Base-by-base conservation (phyloP, 2,329 filamentous ascomycete species). In the Stachybotrys chartarum region DNA sequence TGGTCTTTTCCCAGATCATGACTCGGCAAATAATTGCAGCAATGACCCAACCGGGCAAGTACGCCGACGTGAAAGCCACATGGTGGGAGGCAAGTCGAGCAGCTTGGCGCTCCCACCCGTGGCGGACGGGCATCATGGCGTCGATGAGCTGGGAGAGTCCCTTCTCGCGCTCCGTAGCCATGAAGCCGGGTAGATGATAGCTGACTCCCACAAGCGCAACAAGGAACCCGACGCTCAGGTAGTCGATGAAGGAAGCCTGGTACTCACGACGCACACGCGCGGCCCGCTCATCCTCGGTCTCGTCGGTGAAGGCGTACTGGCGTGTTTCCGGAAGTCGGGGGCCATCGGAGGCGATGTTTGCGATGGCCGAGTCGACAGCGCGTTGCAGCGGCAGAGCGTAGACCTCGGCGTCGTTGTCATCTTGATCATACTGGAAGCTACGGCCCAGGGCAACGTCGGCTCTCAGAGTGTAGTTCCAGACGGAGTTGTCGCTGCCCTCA, bases 111-210 rank as follows among this genome's bases (percentile, higher is more conserved):
- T 68, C 66, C 65, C 24, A 90, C 72, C 51, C 87, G 76, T 52
- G 39, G 77, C 79, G 54, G 77, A 77, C 73, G 84, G 83, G 55
- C 83, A 81, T 87, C 86, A 91, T 91, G 52, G 86, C 84, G 70
- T 91, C 87, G 42, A 91, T 84, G 14, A 91, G 75, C 62, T 88
- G 84, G 5, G 85, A 86, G 72, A 90, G 84, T 3, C 87, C 87
- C 7, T 81, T 71, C 68, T 90, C 87, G 51, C 87, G 75, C 68
- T 91, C 88, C 2, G 80, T 79, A 3, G 87, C 85, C 68, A 90
- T 83, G 60, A 88, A 78, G 32, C 87, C 86, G 3, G 86, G 85
- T 14, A 90, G 74, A 62, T 91, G 87, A 63, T 91, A 90, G 52
- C 82, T 82, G 6, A 90, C 80, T 5, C 85, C 85, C 45, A 87